Evolutionary conservation across 73 alveolate species (phyloP).

Genomic region (Blepharisma japonicum): DNA sequence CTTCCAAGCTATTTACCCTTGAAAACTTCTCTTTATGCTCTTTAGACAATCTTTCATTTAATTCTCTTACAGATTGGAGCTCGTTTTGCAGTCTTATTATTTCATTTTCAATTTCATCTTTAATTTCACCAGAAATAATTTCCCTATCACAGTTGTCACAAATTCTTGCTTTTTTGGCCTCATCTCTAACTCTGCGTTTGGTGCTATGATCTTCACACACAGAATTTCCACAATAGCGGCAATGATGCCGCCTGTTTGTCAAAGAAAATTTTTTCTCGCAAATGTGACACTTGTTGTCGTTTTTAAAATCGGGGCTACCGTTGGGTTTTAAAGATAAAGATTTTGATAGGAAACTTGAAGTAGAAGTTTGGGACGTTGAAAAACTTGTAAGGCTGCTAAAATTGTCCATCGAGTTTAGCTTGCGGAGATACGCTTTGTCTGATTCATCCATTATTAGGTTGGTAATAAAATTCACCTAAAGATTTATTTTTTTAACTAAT

Average conservation of each 20-base stretch:
- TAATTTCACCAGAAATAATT: not conserved
- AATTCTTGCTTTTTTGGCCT: constrained; percentile 13
- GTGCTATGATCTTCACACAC: constrained; percentile 26
- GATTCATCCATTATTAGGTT: too few species aligned
- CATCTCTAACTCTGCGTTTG: not conserved
- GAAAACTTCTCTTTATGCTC: not conserved
- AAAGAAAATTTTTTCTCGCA: constrained; percentile 24
- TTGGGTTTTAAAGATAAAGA: too few species aligned
- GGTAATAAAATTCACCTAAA: too few species aligned
- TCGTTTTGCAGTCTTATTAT: not conserved
- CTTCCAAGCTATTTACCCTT: constrained; percentile 19
- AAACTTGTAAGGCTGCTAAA: too few species aligned
- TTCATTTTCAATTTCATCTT: constrained; percentile 10
- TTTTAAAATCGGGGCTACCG: constrained; percentile 9
- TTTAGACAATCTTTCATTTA: not conserved
- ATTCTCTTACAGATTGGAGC: not conserved
- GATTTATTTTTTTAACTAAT: too few species aligned
- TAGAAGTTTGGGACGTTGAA: too few species aligned
- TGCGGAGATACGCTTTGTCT: too few species aligned
- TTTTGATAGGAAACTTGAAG: too few species aligned
- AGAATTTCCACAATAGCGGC: constrained; percentile 32
- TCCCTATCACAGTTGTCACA: constrained; percentile 27
- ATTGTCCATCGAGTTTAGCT: too few species aligned
- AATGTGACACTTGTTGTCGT: constrained; percentile 6
- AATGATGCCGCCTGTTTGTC: constrained; percentile 13